These are phyloP conservation scores for Achaetomium macrosporum DNA, from an alignment of 2,329 filamentous ascomycete species.

Conservation along the genomic window DNA sequence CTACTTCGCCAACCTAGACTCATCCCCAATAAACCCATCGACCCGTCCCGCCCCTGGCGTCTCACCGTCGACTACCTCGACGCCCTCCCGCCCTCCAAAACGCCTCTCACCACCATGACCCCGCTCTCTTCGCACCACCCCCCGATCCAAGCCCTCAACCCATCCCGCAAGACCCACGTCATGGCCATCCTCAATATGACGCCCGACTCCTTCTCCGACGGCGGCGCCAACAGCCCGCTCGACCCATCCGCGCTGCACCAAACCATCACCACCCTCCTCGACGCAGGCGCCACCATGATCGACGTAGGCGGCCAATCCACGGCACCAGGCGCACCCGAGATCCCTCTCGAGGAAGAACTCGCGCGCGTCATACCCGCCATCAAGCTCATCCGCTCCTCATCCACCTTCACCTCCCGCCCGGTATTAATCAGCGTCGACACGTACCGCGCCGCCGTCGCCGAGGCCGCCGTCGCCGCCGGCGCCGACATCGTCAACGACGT, in stretches of 20 bases:
- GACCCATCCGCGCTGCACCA: slow-evolving; percentile 45
- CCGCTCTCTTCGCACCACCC: slow-evolving; percentile 45
- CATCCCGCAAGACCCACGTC: slow-evolving; percentile 61
- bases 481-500: slow-evolving; percentile 95
- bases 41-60: slow-evolving; percentile 53
- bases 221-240: slow-evolving; percentile 55
- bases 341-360: slow-evolving; percentile 68
- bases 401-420: slow-evolving; percentile 51
- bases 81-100: slow-evolving; percentile 44
- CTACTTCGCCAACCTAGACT: slow-evolving; percentile 36
- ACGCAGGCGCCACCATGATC: slow-evolving; percentile 71
- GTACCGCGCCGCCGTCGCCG: slow-evolving; percentile 78
- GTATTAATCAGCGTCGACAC: slow-evolving; percentile 87
- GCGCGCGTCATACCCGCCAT: slow-evolving; percentile 76
- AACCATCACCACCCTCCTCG: slow-evolving; percentile 58
- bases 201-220: slow-evolving; percentile 95
- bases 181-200: slow-evolving; percentile 97
- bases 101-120: slow-evolving; percentile 53
- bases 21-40: slow-evolving; percentile 48
- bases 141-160: slow-evolving; percentile 53
- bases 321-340: slow-evolving; percentile 64
- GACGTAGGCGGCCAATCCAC: slow-evolving; percentile 94
- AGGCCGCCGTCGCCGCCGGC: slow-evolving; percentile 67
- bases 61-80: slow-evolving; percentile 56
- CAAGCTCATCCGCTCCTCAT: slow-evolving; percentile 56